Evolutionary conservation across 148 eudicot species (phyloP).

Genomic region (Arbutus unedo): DNA sequence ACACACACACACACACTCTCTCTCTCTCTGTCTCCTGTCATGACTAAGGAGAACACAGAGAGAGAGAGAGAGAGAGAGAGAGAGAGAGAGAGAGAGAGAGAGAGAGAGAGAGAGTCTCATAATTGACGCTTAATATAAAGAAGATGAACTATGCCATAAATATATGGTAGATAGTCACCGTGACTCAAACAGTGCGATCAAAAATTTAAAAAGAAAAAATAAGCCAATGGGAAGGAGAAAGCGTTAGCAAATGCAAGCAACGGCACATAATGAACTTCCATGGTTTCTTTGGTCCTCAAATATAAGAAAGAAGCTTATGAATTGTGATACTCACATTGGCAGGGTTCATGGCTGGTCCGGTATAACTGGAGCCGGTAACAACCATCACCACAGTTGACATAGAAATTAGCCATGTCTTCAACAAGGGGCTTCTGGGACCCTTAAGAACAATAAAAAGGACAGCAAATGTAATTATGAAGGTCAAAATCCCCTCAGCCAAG

Average conservation of each 20-base stretch:
- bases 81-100: no score
- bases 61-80: no score
- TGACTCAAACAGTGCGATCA: background rate
- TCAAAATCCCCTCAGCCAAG: slow-evolving; percentile 73
- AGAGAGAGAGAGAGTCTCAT: background rate
- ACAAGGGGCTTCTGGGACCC: slow-evolving; percentile 49
- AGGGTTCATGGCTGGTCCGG: slow-evolving; percentile 96
- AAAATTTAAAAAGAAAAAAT: background rate
- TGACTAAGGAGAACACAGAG: no score
- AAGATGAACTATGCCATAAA: background rate
- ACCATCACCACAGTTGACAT: slow-evolving; percentile 64
- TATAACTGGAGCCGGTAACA: slow-evolving; percentile 63
- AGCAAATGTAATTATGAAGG: slow-evolving; percentile 64
- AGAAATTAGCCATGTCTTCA: slow-evolving; percentile 73
- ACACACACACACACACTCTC: no score
- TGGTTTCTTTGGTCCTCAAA: background rate
- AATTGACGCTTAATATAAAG: background rate
- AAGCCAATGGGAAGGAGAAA: no score
- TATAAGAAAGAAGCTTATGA: background rate
- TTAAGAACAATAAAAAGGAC: slow-evolving; percentile 58
- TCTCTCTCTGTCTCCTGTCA: no score
- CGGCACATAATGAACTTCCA: background rate
- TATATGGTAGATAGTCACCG: background rate
- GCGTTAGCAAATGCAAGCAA: background rate
- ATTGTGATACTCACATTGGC: slow-evolving; percentile 61